These are phyloP conservation scores for Penicillium arizonense DNA, from an alignment of 495 filamentous ascomycete genomes.

Conservation along the genomic window DNA sequence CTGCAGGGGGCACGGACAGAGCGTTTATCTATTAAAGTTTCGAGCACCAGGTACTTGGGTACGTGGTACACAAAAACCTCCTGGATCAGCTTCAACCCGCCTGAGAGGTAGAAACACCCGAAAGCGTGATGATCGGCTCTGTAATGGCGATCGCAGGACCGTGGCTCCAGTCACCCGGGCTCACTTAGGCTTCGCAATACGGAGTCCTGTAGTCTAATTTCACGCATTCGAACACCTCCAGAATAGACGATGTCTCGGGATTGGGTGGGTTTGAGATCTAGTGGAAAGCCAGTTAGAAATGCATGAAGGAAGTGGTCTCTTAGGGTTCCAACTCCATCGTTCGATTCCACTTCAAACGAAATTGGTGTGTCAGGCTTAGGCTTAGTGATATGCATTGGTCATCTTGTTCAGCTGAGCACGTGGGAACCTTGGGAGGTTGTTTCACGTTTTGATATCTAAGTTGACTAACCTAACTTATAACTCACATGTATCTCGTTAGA, in stretches of 20 bases:
- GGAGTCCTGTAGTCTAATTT: background rate
- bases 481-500: too few species aligned
- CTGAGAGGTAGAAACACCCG: background rate
- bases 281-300: too few species aligned
- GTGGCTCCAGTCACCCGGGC: conserved; percentile 12
- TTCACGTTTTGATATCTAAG: too few species aligned
- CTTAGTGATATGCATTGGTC: too few species aligned
- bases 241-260: background rate
- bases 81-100: conserved; percentile 25
- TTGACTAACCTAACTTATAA: too few species aligned
- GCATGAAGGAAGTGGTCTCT: too few species aligned
- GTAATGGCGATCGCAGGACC: conserved; percentile 28
- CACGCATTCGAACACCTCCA: background rate
- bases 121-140: conserved; percentile 29
- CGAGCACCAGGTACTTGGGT: background rate
- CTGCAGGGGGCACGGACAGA: conserved; percentile 1
- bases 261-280: too few species aligned
- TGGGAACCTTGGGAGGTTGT: too few species aligned
- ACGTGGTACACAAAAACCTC: background rate
- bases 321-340: too few species aligned
- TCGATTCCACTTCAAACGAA: too few species aligned
- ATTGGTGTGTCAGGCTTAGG: too few species aligned
- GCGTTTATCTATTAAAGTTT: background rate
- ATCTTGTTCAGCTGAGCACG: too few species aligned
- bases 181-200: conserved; percentile 11